Base-by-base conservation (phyloP, 768 basidiomycete species). In the Amanita rubescens region DNA sequence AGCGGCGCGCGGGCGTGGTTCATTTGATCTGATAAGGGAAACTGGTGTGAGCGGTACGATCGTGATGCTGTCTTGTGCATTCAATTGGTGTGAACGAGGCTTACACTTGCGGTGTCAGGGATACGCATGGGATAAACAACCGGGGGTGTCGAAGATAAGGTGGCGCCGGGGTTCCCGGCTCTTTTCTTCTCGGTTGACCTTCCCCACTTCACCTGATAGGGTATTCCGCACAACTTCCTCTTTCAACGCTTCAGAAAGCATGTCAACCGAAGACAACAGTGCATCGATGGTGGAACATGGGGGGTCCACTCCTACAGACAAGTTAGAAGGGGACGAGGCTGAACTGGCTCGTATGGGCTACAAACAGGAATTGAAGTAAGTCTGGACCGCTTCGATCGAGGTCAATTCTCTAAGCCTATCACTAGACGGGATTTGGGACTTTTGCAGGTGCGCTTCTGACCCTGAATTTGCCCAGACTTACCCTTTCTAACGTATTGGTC, bases 351-450 rank as follows among this genome's bases (percentile, higher is more conserved):
- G 62, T 5, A 63, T 63, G 62, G 62, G 62, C n/a, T 63, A 63
- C 33, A 60, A 60, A 38, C 62, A 63, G 45, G 62, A 63, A 48
- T 49, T 63, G 22, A 60, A 59, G 62, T 63, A 22, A 35, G 56
- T 34, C 5, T n/a, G 15, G 11, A 17, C 7, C 41, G 33, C 12
- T 38, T 39, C 20, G 2, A 30, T 8, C 14, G 6, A 10, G 20
- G 8, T 5, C 22, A 30, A 12, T 54, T 50, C 3, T 41, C 12
- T 39, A 2, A 33, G 4, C 22, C n/a, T 45, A 24, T 39, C 17
- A n/a, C 3, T 34, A 85, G 84, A 58, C 81, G 84, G 14, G 83
- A 85, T 57, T 63, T 85, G 52, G 73, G 79, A 20, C 67, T 87
- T 45, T 56, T 85, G 59, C 84, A 86, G 69, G 84, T 79, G 53